Evolutionary conservation across 1,284 basidiomycete species (phyloP).

Genomic region (Trametes polyzona): DNA sequence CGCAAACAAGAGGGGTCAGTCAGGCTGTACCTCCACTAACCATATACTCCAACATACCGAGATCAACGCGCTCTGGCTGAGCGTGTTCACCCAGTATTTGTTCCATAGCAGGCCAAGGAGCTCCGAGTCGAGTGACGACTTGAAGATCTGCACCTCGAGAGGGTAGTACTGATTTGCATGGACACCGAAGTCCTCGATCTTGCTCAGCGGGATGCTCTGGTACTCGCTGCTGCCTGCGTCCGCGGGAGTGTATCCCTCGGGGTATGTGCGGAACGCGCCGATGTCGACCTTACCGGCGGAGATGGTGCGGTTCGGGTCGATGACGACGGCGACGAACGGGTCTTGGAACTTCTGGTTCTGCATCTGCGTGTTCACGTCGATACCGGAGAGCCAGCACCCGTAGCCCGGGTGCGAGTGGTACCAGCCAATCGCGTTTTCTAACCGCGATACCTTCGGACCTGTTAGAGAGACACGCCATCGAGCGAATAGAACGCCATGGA

Average conservation of each 20-base stretch:
- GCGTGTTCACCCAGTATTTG: slow-evolving; percentile 98
- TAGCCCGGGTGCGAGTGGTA: slow-evolving; percentile 99
- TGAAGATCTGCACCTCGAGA: slow-evolving; percentile 95
- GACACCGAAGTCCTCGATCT: slow-evolving; percentile 98
- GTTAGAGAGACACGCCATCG: not conserved
- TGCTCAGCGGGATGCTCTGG: slow-evolving; percentile 91
- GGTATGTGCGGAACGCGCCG: slow-evolving; percentile 96
- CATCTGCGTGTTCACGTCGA: slow-evolving; percentile 95
- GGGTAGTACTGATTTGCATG: slow-evolving; percentile 98
- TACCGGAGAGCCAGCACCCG: slow-evolving; percentile 96
- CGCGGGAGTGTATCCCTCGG: slow-evolving; percentile 88
- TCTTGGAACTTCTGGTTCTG: slow-evolving; percentile 95
- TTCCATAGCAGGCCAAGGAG: slow-evolving; percentile 94
- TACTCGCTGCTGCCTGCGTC: slow-evolving; percentile 76
- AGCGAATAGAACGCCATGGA: not conserved
- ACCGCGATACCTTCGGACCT: slow-evolving; percentile 67
- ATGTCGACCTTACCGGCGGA: slow-evolving; percentile 98
- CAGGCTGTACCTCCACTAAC: too few relatives aligned
- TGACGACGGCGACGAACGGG: slow-evolving; percentile 97
- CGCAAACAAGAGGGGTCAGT: not conserved
- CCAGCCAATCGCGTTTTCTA: slow-evolving; percentile 96
- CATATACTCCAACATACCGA: slow-evolving; percentile 61
- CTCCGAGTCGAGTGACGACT: slow-evolving; percentile 84
- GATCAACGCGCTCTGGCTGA: slow-evolving; percentile 89
- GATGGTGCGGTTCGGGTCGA: slow-evolving; percentile 98